Conservation (phyloP, 768 basidiomycete genomes). For the Steccherinum ochraceum region DNA sequence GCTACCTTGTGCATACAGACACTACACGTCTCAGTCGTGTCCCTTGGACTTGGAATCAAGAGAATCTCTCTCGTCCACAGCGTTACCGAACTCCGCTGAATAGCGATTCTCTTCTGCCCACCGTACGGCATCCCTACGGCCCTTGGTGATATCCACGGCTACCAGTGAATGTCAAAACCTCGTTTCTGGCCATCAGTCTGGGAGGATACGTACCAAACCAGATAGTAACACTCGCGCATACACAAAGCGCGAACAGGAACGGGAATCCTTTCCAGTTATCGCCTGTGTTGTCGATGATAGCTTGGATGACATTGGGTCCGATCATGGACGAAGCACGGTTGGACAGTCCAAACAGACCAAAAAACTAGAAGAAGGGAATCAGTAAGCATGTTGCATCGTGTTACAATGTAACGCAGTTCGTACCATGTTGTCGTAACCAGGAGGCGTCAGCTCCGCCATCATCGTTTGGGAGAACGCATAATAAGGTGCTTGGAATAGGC, state of each 20-base stretch:
- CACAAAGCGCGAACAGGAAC: constrained; percentile 72
- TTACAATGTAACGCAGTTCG: too few species aligned
- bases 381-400: not conserved
- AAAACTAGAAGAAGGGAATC: constrained; percentile 46
- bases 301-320: constrained; percentile 81
- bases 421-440: constrained; percentile 82
- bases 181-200: too few species aligned
- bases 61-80: not conserved
- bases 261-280: constrained; percentile 83
- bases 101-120: constrained; percentile 28
- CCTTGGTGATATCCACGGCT: constrained; percentile 32
- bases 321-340: constrained; percentile 85
- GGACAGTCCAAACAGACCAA: constrained; percentile 79
- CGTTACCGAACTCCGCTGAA: not conserved
- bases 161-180: too few species aligned
- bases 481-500: constrained; percentile 82
- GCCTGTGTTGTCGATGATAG: constrained; percentile 66
- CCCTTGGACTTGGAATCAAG: not conserved
- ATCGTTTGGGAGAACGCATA: constrained; percentile 83
- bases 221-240: constrained; percentile 60
- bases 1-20: too few species aligned
- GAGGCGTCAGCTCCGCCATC: constrained; percentile 86
- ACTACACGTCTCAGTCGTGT: not conserved
- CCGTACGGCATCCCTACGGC: constrained; percentile 31
- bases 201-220: constrained; percentile 58